These are phyloP conservation scores for Malbranchea cinnamomea DNA, from an alignment of 2,329 filamentous ascomycete genomes.

Conservation along the genomic window DNA sequence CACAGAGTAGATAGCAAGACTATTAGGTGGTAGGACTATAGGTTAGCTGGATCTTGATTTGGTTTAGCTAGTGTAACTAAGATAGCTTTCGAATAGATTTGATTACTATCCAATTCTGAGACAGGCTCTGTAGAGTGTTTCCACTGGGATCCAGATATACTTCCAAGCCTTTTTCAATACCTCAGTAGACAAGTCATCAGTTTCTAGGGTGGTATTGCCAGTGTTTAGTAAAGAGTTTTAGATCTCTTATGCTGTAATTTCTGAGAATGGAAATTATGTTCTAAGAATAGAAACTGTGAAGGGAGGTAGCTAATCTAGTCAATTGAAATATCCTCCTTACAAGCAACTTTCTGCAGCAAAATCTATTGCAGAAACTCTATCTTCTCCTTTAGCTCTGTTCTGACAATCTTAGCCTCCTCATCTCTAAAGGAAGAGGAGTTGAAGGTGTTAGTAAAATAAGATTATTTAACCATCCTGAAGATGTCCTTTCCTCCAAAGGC, in stretches of 20 bases:
- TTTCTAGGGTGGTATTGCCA: neutral
- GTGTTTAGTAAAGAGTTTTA: neutral
- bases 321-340: constrained; percentile 1
- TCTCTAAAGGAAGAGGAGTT: constrained; percentile 1
- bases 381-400: constrained; percentile 1
- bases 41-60: constrained; percentile 10
- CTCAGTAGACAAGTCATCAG: neutral
- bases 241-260: constrained; percentile 1
- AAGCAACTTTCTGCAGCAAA: constrained; percentile 1
- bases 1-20: constrained; percentile 15
- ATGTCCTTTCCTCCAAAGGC: constrained; percentile 2
- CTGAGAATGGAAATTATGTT: neutral
- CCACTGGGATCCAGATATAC: neutral
- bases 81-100: constrained; percentile 11
- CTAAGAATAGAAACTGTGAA: too few species aligned
- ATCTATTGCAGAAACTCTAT: neutral
- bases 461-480: constrained; percentile 3
- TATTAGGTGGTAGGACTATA: constrained; percentile 13
- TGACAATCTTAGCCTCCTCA: neutral
- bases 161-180: constrained; percentile 1
- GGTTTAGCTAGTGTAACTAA: constrained; percentile 15
- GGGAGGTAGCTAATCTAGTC: neutral
- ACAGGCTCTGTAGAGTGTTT: constrained; percentile 10
- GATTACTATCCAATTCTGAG: constrained; percentile 11
- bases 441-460: constrained; percentile 1